Percentiles rank a stretch among this genome's conserved stretches.
These are phyloP conservation scores for Phialophora verrucosa DNA, from an alignment of 2,329 filamentous ascomycete genomes.

Conservation along the genomic window DNA sequence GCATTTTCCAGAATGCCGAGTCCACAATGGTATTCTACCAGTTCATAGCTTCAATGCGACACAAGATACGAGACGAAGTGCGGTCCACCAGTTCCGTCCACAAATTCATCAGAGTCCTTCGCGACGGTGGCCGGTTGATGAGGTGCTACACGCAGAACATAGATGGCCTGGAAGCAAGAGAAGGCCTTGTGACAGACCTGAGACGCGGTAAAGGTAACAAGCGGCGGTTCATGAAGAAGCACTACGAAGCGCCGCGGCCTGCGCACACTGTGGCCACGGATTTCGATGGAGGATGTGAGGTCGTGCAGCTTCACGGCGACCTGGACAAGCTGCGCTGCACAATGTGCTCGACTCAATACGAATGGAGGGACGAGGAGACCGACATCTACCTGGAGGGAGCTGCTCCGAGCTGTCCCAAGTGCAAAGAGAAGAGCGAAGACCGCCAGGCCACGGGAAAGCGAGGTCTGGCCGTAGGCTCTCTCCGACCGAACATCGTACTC, in stretches of 20 bases:
- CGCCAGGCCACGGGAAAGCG: slow-evolving; percentile 70
- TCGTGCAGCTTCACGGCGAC: slow-evolving; percentile 74
- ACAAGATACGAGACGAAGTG: slow-evolving; percentile 66
- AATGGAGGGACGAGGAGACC: slow-evolving; percentile 58
- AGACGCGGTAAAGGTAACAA: slow-evolving; percentile 66
- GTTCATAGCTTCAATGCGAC: slow-evolving; percentile 70
- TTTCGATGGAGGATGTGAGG: slow-evolving; percentile 49
- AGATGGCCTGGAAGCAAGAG: slow-evolving; percentile 73
- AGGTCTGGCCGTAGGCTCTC: slow-evolving; percentile 68
- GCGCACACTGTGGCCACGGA: slow-evolving; percentile 32
- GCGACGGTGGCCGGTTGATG: slow-evolving; percentile 70
- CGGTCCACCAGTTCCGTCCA: slow-evolving; percentile 67
- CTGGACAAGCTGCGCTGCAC: slow-evolving; percentile 66
- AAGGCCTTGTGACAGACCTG: slow-evolving; percentile 69
- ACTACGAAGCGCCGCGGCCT: slow-evolving; percentile 39
- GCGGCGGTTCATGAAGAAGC: slow-evolving; percentile 62
- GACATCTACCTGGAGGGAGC: slow-evolving; percentile 60
- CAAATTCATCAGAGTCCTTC: slow-evolving; percentile 70
- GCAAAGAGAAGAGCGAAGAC: slow-evolving; percentile 65
- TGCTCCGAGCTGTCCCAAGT: slow-evolving; percentile 71
- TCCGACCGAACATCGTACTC: slow-evolving; percentile 74
- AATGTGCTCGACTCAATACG: slow-evolving; percentile 44
- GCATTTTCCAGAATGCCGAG: slow-evolving; percentile 71
- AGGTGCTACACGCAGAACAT: slow-evolving; percentile 79
- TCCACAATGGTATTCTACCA: slow-evolving; percentile 74